These are phyloP conservation scores for Gymnopilus junonius DNA, from an alignment of 768 basidiomycete genomes.

Conservation along the genomic window DNA sequence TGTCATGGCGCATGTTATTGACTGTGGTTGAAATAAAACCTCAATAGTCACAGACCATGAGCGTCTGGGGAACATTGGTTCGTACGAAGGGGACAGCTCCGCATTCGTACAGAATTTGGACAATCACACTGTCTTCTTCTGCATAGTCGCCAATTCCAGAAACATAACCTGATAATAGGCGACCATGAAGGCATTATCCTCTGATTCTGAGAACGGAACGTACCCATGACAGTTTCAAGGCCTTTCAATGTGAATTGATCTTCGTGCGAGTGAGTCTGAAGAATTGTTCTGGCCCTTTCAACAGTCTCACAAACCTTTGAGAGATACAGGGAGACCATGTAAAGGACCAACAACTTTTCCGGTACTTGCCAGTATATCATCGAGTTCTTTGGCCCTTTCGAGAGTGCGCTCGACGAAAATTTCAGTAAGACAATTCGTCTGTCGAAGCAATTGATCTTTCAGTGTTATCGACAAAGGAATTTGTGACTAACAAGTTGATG, in stretches of 20 bases:
- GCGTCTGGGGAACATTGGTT: slow-evolving; percentile 76
- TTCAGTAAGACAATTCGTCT: slow-evolving; percentile 86
- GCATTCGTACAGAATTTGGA: slow-evolving; percentile 62
- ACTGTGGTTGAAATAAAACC: neutral
- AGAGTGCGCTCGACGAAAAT: slow-evolving; percentile 81
- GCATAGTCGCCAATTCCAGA: slow-evolving; percentile 72
- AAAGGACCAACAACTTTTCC: slow-evolving; percentile 73
- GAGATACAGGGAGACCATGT: slow-evolving; percentile 51
- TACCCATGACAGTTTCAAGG: slow-evolving; percentile 72
- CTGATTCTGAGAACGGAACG: neutral
- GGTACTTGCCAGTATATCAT: slow-evolving; percentile 59
- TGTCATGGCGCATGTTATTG: slow-evolving; percentile 8
- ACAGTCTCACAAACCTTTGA: slow-evolving; percentile 11
- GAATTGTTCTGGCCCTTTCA: neutral
- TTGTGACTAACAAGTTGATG: slow-evolving; percentile 72
- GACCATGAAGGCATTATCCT: neutral
- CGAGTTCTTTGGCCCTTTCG: slow-evolving; percentile 64
- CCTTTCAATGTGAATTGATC: slow-evolving; percentile 76
- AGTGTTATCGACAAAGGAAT: neutral
- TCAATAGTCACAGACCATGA: slow-evolving; percentile 51
- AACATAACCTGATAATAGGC: slow-evolving; percentile 57
- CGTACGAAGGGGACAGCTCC: slow-evolving; percentile 76
- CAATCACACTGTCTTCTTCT: slow-evolving; percentile 62
- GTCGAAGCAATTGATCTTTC: neutral
- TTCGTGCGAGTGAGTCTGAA: slow-evolving; percentile 39